Evolutionary conservation across 1,284 basidiomycete species (phyloP).

Genomic region (Malassezia arunalokei): DNA sequence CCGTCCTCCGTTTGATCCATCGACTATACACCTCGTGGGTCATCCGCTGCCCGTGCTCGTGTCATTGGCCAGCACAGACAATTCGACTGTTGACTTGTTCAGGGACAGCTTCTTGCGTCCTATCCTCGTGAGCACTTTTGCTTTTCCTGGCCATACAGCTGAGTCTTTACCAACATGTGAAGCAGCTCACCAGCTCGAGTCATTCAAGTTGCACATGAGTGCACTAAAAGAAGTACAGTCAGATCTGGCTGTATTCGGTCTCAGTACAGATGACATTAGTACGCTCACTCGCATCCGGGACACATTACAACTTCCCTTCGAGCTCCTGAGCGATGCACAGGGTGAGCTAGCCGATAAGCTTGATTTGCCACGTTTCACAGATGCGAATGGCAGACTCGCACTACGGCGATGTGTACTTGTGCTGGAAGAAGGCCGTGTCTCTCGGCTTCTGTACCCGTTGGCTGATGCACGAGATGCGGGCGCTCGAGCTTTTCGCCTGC

Average conservation of each 20-base stretch:
- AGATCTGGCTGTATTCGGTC: constrained; percentile 26
- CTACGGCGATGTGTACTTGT: constrained; percentile 29
- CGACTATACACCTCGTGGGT: constrained; percentile 33
- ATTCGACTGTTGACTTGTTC: constrained; percentile 30
- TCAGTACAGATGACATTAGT: constrained; percentile 20
- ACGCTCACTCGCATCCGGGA: constrained; percentile 15
- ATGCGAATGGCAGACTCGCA: constrained; percentile 3
- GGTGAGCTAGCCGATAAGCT: constrained; percentile 15
- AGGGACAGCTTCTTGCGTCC: constrained; percentile 27
- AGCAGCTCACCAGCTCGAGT: constrained; percentile 21
- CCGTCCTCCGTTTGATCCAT: constrained; percentile 12
- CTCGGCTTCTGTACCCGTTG: constrained; percentile 31
- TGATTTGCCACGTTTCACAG: constrained; percentile 8
- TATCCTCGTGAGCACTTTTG: constrained; percentile 23
- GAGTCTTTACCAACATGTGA: constrained; percentile 17
- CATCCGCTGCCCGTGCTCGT: constrained; percentile 36
- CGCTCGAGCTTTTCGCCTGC: constrained; percentile 20
- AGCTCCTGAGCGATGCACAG: constrained; percentile 3
- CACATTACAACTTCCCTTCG: constrained; percentile 8
- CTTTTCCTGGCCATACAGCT: constrained; percentile 13
- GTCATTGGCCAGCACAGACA: constrained; percentile 23
- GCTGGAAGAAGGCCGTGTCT: constrained; percentile 30
- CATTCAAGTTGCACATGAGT: constrained; percentile 14
- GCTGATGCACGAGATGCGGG: constrained; percentile 19
- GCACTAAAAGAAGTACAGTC: constrained; percentile 18